These are phyloP conservation scores for Pelargonium citronellum DNA, from an alignment of 441 rosid species.

Conservation along the genomic window DNA sequence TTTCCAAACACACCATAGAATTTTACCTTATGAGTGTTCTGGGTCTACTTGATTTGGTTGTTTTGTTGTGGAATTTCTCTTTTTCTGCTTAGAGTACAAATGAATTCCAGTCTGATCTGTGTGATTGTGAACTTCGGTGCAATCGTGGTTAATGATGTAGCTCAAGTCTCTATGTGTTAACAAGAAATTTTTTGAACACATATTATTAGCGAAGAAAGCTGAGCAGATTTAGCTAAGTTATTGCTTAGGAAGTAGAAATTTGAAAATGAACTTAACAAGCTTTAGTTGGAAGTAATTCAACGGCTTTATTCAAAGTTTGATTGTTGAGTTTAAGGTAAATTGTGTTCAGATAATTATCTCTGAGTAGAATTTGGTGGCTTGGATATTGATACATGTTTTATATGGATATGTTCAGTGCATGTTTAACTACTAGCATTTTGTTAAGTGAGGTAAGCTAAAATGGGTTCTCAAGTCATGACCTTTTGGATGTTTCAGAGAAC, in stretches of 20 bases:
- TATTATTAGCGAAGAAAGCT: no score
- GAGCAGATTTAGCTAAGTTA: neutral
- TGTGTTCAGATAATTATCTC: neutral
- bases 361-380: neutral
- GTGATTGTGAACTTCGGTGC: neutral
- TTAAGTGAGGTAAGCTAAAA: neutral
- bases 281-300: neutral
- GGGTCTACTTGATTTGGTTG: neutral
- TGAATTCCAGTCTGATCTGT: neutral
- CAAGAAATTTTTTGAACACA: neutral
- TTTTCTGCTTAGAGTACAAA: neutral
- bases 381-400: neutral
- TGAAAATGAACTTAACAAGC: neutral
- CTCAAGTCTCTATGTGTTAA: neutral
- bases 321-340: neutral
- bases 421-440: neutral
- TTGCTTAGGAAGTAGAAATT: neutral
- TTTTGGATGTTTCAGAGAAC: constrained; percentile 47
- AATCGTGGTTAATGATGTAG: neutral
- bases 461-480: constrained; percentile 15
- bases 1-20: neutral
- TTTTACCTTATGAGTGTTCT: neutral
- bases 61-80: neutral
- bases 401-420: neutral
- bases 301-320: neutral